Evolutionary conservation across 257 asterid genomes (phyloP), one percentile per base, ranked within the genome.

Genomic region (Lycium ferocissimum): DNA sequence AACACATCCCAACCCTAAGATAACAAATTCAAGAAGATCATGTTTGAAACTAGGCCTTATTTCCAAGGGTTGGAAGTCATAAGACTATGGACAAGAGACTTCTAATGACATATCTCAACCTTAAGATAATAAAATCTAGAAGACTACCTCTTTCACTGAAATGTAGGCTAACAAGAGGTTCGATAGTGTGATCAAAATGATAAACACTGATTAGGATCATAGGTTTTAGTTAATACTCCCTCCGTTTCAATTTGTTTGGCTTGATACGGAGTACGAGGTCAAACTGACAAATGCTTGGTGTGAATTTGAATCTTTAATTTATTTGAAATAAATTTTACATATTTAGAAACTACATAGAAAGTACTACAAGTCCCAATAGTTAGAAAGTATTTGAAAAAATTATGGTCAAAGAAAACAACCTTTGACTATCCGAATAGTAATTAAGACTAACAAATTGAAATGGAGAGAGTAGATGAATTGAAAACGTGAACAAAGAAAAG

Each of bases 401-500:
- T 40, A 40, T 40, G 45, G 45, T 40, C 6, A 40, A 40, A 40
- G 45, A 40, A 40, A 40, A 40, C 45, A 40, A 3, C 45, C 45
- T 40, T 40, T 40, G 45, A 40, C 3, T 40, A 6, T 40, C 45
- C 45, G 6, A 40, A 40, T 40, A 40, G 33, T 40, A 40, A 1
- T 6, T 40, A 40, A 40, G 45, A 40, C 45, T 40, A 4, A 40
- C 45, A 40, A 40, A 40, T 40, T 40, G 45, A 40, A 40, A 40
- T 40, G 45, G 45, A 40, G 45, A 6, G 45, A 40, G 45, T 40
- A 65, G 58, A 54, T 62, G 54, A 7, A 59, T 9, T 35, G 71
- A 18, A 59, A 85, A 82, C 78, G 17, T 33, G 37, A 5, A 9
- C 51, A 13, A 82, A 51, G 67, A 62, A 43, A 86, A 84, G 78